Base-by-base conservation (phyloP, 2,329 filamentous ascomycete genomes). In the Macrophomina phaseolina region DNA sequence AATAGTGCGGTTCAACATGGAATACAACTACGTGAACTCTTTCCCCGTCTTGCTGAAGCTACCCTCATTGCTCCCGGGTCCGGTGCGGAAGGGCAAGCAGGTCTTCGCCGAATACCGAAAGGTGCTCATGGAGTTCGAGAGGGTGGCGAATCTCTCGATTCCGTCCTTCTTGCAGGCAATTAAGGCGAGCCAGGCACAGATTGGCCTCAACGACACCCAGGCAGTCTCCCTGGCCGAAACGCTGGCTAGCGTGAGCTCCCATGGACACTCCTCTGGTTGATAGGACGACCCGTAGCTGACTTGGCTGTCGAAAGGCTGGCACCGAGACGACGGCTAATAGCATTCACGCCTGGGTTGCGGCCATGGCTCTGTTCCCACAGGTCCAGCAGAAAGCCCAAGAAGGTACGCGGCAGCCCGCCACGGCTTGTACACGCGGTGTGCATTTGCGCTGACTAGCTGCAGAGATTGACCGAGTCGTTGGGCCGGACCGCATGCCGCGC, bases 271-370 rank as follows among this genome's bases (percentile, higher is more conserved):
- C 23, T 23, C 36, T 51, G 9, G 5, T 12, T n/a, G 14, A 34
- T 16, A 36, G 16, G 23, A 23, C 11, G 16, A 32, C 18, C 12
- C 6, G 16, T 6, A 6, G 28, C 28, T 52, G 23, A 52, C 49
- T 12, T 52, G 4, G 11, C 11, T 30, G 9, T 12, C 18, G 23
- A 23, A 38, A 38, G 40, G 55, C 55, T 14, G 55, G 36, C 3
- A 60, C 69, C 3, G 71, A 72, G 53, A 51, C 65, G 8, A 42
- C 64, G 4, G 64, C 64, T 9, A 58, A 32, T 9, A 58, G 78
- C 30, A 73, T 80, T 11, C 70, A 77, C 3, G 71, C 75, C 2
- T 77, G 79, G 55, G 72, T 80, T 55, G 73, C 70, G 23, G 71
- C 69, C 36, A 74, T 76, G 73, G 69, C 68, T 12, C 42, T 67